Conservation (phyloP, 306 rosid species). For the Trifolium subterraneum region DNA sequence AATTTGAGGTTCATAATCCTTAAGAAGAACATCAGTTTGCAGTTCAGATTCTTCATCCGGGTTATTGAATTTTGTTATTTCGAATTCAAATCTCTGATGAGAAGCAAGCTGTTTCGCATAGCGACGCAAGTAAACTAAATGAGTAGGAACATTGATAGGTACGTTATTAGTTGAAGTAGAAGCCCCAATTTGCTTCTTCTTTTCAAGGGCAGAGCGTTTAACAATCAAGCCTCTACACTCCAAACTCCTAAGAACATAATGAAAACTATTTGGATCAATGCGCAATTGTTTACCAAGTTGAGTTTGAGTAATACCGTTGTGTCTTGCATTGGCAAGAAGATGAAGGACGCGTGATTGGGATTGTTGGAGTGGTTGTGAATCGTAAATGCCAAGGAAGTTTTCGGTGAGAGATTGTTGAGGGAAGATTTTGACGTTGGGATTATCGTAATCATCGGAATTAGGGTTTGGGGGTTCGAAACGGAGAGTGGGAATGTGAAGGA, state of each 20-base stretch:
- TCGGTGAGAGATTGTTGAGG: conserved; percentile 57
- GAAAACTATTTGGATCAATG: conserved; percentile 66
- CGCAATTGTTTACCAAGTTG: conserved; percentile 73
- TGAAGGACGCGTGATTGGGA: conserved; percentile 65
- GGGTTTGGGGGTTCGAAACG: conserved; percentile 48
- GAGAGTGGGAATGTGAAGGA: conserved; percentile 68
- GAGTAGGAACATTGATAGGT: conserved; percentile 60
- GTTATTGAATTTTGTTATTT: conserved; percentile 50
- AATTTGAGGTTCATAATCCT: conserved; percentile 76
- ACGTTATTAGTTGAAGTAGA: conserved; percentile 41
- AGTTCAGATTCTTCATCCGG: neutral
- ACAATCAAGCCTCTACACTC: conserved; percentile 81
- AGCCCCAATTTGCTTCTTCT: conserved; percentile 62
- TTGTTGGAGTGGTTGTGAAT: conserved; percentile 51
- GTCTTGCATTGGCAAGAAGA: conserved; percentile 69
- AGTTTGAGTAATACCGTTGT: conserved; percentile 74
- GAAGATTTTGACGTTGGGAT: conserved; percentile 51
- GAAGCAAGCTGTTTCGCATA: conserved; percentile 70
- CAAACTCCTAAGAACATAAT: conserved; percentile 68
- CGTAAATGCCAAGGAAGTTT: conserved; percentile 81
- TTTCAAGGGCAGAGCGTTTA: conserved; percentile 71
- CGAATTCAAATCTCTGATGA: conserved; percentile 71
- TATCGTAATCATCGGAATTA: conserved; percentile 38
- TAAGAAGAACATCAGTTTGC: conserved; percentile 63
- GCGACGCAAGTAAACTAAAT: conserved; percentile 75